A percentile compares a stretch with the other conserved stretches of the same genome.
Evolutionary conservation across 306 rosid species (phyloP).

Genomic region (Prosopis cineraria): DNA sequence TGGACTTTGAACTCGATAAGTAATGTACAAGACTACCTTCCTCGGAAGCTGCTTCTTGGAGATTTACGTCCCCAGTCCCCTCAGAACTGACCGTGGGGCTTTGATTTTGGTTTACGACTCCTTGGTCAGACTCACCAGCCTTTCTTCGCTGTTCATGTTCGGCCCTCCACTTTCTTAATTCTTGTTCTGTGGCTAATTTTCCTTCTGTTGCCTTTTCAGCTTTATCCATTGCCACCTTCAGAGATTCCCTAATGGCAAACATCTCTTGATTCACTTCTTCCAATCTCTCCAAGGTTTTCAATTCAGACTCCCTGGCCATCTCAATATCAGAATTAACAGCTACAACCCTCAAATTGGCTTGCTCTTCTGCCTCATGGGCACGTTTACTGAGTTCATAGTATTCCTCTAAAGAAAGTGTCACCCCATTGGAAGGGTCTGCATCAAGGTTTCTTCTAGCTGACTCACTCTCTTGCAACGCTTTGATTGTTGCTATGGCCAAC

Average conservation of each 20-base stretch:
- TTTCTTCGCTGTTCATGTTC: slow-evolving; percentile 73
- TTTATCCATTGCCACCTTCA: slow-evolving; percentile 72
- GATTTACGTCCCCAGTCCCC: slow-evolving; percentile 43
- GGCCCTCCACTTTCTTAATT: slow-evolving; percentile 88
- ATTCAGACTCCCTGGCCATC: slow-evolving; percentile 73
- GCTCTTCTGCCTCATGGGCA: slow-evolving; percentile 80
- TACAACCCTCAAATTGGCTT: slow-evolving; percentile 64
- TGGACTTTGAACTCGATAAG: slow-evolving; percentile 48
- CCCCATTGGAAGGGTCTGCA: slow-evolving; percentile 54
- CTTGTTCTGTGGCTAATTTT: slow-evolving; percentile 84
- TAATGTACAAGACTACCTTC: slow-evolving; percentile 30
- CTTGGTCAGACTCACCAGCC: slow-evolving; percentile 52
- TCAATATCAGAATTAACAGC: slow-evolving; percentile 70
- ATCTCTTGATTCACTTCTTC: slow-evolving; percentile 72
- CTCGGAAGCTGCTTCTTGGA: slow-evolving; percentile 30
- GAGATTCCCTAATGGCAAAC: slow-evolving; percentile 64
- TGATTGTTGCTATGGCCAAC: slow-evolving; percentile 76
- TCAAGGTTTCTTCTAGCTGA: slow-evolving; percentile 46
- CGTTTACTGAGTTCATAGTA: slow-evolving; percentile 84
- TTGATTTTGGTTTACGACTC: slow-evolving; percentile 38
- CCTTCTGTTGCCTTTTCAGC: slow-evolving; percentile 96
- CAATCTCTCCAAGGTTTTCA: slow-evolving; percentile 67
- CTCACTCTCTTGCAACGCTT: slow-evolving; percentile 88
- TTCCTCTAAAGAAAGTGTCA: slow-evolving; percentile 74
- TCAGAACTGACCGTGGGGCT: slow-evolving; percentile 51